These are phyloP conservation scores for Xenosphaeropsis pyriputrescens DNA, from an alignment of 2,329 filamentous ascomycete genomes.

Conservation along the genomic window DNA sequence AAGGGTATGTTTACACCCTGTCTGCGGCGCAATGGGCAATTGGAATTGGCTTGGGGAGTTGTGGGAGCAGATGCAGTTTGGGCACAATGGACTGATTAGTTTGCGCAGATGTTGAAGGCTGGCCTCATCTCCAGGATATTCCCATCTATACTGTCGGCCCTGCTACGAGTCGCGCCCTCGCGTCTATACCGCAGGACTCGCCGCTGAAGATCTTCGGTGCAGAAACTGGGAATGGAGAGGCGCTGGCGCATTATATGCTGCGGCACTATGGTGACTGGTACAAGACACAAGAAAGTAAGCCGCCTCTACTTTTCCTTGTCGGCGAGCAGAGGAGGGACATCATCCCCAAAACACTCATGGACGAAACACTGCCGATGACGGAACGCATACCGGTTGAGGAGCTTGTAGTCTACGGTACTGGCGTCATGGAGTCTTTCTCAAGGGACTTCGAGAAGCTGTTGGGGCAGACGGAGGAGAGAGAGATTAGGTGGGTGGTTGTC, in stretches of 20 bases:
- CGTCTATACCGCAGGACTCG: constrained; percentile 33
- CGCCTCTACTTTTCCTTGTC: constrained; percentile 69
- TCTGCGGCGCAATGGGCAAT: constrained; percentile 6
- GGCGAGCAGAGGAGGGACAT: constrained; percentile 83
- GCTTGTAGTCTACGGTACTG: constrained; percentile 74
- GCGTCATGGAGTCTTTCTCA: constrained; percentile 66
- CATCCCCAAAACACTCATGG: constrained; percentile 69
- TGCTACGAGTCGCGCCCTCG: constrained; percentile 63
- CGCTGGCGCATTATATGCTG: constrained; percentile 64
- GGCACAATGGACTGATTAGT: too few relatives aligned
- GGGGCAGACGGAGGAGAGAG: constrained; percentile 22
- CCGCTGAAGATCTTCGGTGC: constrained; percentile 56
- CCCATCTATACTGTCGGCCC: constrained; percentile 68
- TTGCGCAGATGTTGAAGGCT: constrained; percentile 11
- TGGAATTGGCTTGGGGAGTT: neutral
- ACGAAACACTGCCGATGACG: constrained; percentile 28
- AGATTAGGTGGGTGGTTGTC: constrained; percentile 57
- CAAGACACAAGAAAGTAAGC: constrained; percentile 23
- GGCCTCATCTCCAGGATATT: constrained; percentile 40
- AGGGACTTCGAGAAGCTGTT: constrained; percentile 44
- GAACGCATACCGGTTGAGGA: constrained; percentile 57
- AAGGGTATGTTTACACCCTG: constrained; percentile 9
- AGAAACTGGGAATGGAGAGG: constrained; percentile 74
- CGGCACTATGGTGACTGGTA: constrained; percentile 54
- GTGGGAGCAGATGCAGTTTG: constrained; percentile 3